These are phyloP conservation scores for Fusarium sp. DNA, from an alignment of 2,329 filamentous ascomycete species.

Conservation along the genomic window DNA sequence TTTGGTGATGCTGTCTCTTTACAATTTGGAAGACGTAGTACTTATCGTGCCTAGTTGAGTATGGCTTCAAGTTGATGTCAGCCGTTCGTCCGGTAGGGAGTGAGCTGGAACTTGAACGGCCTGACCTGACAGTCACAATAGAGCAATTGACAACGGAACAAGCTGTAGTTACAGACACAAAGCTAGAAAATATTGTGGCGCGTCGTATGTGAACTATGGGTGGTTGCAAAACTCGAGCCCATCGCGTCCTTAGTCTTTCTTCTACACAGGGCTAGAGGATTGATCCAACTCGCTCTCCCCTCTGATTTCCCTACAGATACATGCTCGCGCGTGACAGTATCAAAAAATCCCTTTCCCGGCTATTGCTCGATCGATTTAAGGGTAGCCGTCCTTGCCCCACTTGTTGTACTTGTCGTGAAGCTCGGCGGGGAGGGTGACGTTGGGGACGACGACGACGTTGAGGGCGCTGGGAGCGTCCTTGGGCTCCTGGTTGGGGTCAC, in stretches of 20 bases:
- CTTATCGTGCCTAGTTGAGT: not conserved
- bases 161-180: constrained; percentile 38
- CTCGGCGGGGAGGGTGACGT: constrained; percentile 91
- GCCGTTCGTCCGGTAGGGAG: constrained; percentile 8
- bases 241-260: constrained; percentile 30
- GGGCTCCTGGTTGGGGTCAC: constrained; percentile 78
- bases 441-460: constrained; percentile 93
- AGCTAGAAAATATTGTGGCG: constrained; percentile 36
- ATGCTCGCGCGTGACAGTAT: constrained; percentile 26
- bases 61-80: not conserved
- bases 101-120: not conserved
- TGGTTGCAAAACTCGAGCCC: constrained; percentile 39
- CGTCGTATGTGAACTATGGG: constrained; percentile 41
- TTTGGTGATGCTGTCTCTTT: not conserved
- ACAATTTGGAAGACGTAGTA: not conserved
- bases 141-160: constrained; percentile 15
- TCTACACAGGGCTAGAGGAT: constrained; percentile 36
- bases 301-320: constrained; percentile 19
- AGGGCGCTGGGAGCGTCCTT: constrained; percentile 94
- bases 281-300: constrained; percentile 21
- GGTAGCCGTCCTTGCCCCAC: constrained; percentile 97
- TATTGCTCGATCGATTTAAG: constrained; percentile 53
- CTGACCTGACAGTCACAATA: not conserved
- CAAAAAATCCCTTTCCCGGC: not conserved
- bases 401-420: constrained; percentile 99